Base-by-base conservation (phyloP, 139 green algal genomes). In the Ulvella scutata region DNA sequence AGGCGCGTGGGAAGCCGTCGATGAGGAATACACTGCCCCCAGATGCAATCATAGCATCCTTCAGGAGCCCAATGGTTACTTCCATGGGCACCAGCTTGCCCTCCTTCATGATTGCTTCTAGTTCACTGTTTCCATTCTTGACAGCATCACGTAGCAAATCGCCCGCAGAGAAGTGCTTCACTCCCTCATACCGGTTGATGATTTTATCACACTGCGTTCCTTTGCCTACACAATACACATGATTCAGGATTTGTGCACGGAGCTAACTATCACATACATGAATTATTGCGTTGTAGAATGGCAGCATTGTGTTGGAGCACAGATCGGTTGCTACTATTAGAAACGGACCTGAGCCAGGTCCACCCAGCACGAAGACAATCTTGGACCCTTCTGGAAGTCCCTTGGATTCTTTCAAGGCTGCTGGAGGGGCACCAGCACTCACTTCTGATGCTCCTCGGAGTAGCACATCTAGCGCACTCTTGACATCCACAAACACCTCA, bases 331-430 rank as follows among this genome's bases (percentile, higher is more conserved):
- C n/a, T n/a, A n/a, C n/a, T n/a, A n/a, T n/a, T n/a, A n/a, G n/a
- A n/a, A n/a, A n/a, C n/a, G n/a, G n/a, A n/a, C n/a, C 84, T 21
- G 61, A 80, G 73, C 82, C 82, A 31, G 82, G 82, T 1, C 82
- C 82, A 23, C 82, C 82, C 37, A 86, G 82, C 37, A 86, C 79
- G 72, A 86, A 86, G 13, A 86, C 40, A 33, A 86, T 86, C 31
- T 74, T 62, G 60, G 74, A 23, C 39, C 79, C 74, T 0, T 36
- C 76, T 13, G 81, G 76, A 34, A 85, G 51, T n/a, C 39, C 61
- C 7, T n/a, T 6, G 10, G 51, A n/a, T 7, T 26, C 2, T n/a
- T n/a, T 29, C 51, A 20, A 20, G 40, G 40, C 40, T 17, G 10
- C 51, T 7, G 31, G n/a, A 36, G 51, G n/a, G 6, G 9, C 51